A percentile compares a stretch with the other conserved stretches of the same genome.
Conservation (phyloP, 139 green algal genomes). For the Tetradesmus obliquus region DNA sequence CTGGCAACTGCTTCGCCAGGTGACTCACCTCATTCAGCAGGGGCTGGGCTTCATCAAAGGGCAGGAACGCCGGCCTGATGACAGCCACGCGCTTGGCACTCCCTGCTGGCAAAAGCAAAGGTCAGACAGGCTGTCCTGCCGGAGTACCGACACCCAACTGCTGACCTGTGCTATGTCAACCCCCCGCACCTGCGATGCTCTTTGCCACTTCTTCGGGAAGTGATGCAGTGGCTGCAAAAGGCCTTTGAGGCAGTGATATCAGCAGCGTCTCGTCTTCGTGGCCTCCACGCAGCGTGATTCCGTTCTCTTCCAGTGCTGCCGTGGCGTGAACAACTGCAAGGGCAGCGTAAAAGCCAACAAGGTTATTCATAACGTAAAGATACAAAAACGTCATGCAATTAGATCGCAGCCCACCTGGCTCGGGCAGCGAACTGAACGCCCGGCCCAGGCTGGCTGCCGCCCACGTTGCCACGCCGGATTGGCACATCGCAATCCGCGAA, state of each 20-base stretch:
- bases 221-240: slow-evolving; percentile 66
- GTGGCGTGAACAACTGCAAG: not conserved
- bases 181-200: slow-evolving; percentile 19
- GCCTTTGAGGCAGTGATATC: slow-evolving; percentile 69
- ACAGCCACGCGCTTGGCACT: slow-evolving; percentile 62
- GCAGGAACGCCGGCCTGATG: slow-evolving; percentile 74
- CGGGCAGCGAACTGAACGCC: slow-evolving; percentile 18
- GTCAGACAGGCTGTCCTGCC: not conserved
- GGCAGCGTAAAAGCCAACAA: not conserved
- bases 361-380: too few relatives aligned
- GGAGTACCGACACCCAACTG: not conserved
- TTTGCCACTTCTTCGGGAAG: slow-evolving; percentile 56
- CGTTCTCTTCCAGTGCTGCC: not conserved
- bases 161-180: not conserved
- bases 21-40: slow-evolving; percentile 47
- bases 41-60: slow-evolving; percentile 60
- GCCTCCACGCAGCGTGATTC: not conserved
- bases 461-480: not conserved
- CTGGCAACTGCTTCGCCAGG: not conserved
- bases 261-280: slow-evolving; percentile 46
- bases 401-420: not conserved
- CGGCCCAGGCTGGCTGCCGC: slow-evolving; percentile 5
- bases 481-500: not conserved
- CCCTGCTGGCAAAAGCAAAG: not conserved
- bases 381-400: too few relatives aligned